Evolutionary conservation across 257 asterid genomes (phyloP), one percentile per base, ranked within the genome.

Genomic region (Cinchona pubescens): DNA sequence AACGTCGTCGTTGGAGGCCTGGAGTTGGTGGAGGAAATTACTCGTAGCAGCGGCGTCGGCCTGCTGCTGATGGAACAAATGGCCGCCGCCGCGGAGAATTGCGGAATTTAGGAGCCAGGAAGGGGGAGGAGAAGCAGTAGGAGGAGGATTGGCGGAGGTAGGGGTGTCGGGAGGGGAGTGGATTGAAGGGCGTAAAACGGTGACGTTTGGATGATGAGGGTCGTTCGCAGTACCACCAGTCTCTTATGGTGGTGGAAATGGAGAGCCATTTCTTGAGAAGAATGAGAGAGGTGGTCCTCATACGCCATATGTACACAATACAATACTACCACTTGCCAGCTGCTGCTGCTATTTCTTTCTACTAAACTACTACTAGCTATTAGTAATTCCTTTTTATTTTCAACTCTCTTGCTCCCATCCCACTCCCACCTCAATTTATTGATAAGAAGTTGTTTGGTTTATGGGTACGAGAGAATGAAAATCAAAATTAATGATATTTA

Each of bases 211-310:
- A 18, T 25, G 48, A 4, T 67, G 76, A 46, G 40, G 69, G 48
- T 56, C 49, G 73, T 42, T 72, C 19, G 38, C 9, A 56, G 25
- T 30, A 69, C 43, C n/a, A n/a, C n/a, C n/a, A n/a, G n/a, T n/a
- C n/a, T n/a, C n/a, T 56, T 75, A 2, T 70, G 67, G 7, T 56
- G 77, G 21, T 59, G 76, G 5, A 75, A 73, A 14, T 80, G 85
- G 49, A 82, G 75, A 35, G 43, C 88, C 84, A 84, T 84, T 68
- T 78, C 82, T 77, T 77, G 79, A 25, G 79, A 73, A 62, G 79
- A 73, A 67, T 78, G 81, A 46, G 86, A 82, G 76, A 81, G 73
- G 73, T 84, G 87, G 79, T 84, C 87, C 75, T 84, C 83, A 67
- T 81, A 84, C 81, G 78, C 83, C 85, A 84, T 84, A 12, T 70